Evolutionary conservation across 2,329 filamentous ascomycete genomes (phyloP).

Genomic region (Alternaria sp.): DNA sequence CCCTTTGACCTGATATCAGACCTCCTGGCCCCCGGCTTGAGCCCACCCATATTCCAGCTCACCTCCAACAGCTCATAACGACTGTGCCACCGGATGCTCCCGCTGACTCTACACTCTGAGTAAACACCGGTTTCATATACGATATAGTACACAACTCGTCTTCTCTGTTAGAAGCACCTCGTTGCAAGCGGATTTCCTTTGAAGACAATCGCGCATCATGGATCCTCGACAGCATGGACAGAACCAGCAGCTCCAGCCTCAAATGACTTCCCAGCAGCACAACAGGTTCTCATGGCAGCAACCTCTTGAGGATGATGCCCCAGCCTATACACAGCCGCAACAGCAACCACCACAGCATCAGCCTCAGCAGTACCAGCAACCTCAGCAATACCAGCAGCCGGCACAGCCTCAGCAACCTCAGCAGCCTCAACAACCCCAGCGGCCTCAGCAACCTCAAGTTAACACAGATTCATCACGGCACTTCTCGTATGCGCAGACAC

Average conservation of each 20-base stretch:
- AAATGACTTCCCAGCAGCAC: conserved; percentile 22
- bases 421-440: conserved; percentile 5
- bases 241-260: conserved; percentile 21
- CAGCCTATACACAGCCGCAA: conserved; percentile 5
- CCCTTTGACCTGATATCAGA: conserved; percentile 36
- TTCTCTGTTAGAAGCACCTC: background rate
- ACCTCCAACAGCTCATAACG: conserved; percentile 2
- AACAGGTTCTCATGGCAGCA: conserved; percentile 47
- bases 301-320: conserved; percentile 23
- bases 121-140: background rate
- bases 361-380: conserved; percentile 7
- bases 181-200: background rate
- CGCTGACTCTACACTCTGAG: background rate
- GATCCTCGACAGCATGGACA: conserved; percentile 31
- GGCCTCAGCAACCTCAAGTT: conserved; percentile 18
- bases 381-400: conserved; percentile 5
- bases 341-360: background rate
- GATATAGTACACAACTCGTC: background rate
- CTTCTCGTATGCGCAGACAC: conserved; percentile 48
- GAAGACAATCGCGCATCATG: conserved; percentile 20
- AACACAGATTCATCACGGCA: conserved; percentile 31
- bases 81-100: conserved; percentile 3
- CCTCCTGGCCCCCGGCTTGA: conserved; percentile 29
- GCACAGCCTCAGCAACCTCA: background rate
- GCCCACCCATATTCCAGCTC: background rate